These are phyloP conservation scores for Fusarium marasasianum DNA, from an alignment of 2,329 filamentous ascomycete genomes.

Conservation along the genomic window DNA sequence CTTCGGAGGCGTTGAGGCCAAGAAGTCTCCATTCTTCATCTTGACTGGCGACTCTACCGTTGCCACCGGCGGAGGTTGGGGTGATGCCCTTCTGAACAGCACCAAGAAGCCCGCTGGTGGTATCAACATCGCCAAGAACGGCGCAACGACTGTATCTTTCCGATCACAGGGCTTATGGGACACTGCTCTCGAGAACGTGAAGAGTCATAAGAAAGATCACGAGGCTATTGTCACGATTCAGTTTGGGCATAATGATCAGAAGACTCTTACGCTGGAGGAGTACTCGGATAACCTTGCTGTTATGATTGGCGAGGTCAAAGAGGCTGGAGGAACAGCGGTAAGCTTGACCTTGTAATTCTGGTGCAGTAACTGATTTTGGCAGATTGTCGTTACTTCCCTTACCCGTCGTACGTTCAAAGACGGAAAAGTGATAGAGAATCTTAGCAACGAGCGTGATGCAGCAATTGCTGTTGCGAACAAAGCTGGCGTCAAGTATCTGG, in stretches of 20 bases:
- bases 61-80: constrained; percentile 3
- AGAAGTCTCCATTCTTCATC: constrained; percentile 8
- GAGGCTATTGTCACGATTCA: constrained; percentile 16
- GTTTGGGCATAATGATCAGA: constrained; percentile 16
- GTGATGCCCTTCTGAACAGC: not conserved
- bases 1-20: not conserved
- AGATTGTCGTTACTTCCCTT: constrained; percentile 12
- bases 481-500: not conserved
- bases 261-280: constrained; percentile 10
- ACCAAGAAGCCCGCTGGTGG: not conserved
- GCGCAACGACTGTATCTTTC: constrained; percentile 12
- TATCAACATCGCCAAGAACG: constrained; percentile 15
- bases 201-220: not conserved
- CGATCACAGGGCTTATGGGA: constrained; percentile 2
- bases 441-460: constrained; percentile 1
- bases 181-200: not conserved
- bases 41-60: constrained; percentile 15
- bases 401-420: constrained; percentile 13
- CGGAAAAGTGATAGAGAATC: constrained; percentile 6
- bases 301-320: constrained; percentile 1
- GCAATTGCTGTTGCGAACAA: not conserved
- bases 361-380: not conserved
- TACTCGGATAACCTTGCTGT: constrained; percentile 4
- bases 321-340: constrained; percentile 14
- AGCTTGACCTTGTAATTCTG: rapidly evolving